A percentile compares a stretch with the other conserved stretches of the same genome.
These are phyloP conservation scores for Prunus campanulata DNA, from an alignment of 306 rosid genomes.

Conservation along the genomic window DNA sequence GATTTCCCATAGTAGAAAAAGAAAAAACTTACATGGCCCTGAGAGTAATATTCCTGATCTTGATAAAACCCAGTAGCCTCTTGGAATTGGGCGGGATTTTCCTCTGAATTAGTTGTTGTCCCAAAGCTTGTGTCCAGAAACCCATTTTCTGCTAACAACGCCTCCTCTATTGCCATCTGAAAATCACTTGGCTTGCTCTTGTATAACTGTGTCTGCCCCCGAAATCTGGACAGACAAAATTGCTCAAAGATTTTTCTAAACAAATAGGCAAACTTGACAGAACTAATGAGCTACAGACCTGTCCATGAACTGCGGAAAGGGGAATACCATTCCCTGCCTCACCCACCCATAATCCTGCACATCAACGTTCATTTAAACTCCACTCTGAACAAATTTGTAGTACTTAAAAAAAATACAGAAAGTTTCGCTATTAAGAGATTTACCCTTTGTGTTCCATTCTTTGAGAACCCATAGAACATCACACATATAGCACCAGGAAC, in stretches of 20 bases:
- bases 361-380: conserved; percentile 22
- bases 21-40: conserved; percentile 37
- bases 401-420: neutral
- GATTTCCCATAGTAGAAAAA: neutral
- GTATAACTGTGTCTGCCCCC: conserved; percentile 85
- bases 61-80: conserved; percentile 44
- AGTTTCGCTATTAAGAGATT: neutral
- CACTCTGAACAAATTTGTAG: conserved; percentile 10
- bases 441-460: conserved; percentile 88
- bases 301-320: conserved; percentile 67
- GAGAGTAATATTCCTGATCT: conserved; percentile 45
- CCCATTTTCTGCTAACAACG: conserved; percentile 77
- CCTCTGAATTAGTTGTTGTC: conserved; percentile 34
- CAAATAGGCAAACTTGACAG: conserved; percentile 10
- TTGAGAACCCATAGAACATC: conserved; percentile 92
- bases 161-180: conserved; percentile 92
- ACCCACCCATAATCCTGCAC: conserved; percentile 97
- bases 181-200: conserved; percentile 87
- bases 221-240: conserved; percentile 55
- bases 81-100: conserved; percentile 27
- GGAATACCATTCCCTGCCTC: conserved; percentile 90
- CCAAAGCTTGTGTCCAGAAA: conserved; percentile 43
- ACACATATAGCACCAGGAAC: conserved; percentile 77
- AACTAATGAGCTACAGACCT: conserved; percentile 50
- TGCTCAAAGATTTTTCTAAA: conserved; percentile 7